Evolutionary conservation across 768 basidiomycete species (phyloP), one percentile per base, ranked within the genome.

Genomic region (Wakefieldia striispora): DNA sequence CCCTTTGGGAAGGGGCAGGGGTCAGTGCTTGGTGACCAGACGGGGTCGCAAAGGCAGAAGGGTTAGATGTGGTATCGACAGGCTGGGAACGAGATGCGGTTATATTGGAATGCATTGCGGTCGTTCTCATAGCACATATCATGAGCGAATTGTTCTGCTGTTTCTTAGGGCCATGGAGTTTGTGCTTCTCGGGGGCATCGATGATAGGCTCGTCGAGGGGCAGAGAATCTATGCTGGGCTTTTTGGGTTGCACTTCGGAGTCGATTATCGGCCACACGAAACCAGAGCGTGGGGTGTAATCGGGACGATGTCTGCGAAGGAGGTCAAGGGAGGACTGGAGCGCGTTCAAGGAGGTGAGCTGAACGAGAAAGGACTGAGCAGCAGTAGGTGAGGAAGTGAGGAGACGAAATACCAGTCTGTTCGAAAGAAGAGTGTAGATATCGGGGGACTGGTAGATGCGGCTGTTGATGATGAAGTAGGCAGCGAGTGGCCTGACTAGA

Each of bases 391-490:
- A 33, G 20, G 21, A 46, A 26, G 33, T 24, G 26, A 29, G 49
- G n/a, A 36, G 21, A 19, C 5, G 6, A 60, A 77, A 60, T 64
- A 91, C 91, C 60, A 95, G 70, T 56, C 92, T 83, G 59, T 90
- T 91, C 43, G 91, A 91, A 36, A 95, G 72, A 2, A 95, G 76
- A 10, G 84, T 83, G 62, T 94, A 92, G 29, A 94, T 72, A 56
- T 91, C 86, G 10, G 92, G 92, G 0, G 89, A 82, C 63, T 90
- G 89, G 64, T 94, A 94, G 54, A 94, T 91, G 54, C 88, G 83
- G 63, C 88, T 88, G 70, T 93, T 86, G 72, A 91, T 80, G 61
- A 95, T 82, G 63, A 92, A 95, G 67, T 92, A 95, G 9, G 84
- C 86, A 16, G 86, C 87, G 51, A 93, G 69, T 4, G 91, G 85